phyloP scores from a whole-genome alignment of 495 filamentous ascomycete genomes.

The Penicillium simplicissimum region DNA sequence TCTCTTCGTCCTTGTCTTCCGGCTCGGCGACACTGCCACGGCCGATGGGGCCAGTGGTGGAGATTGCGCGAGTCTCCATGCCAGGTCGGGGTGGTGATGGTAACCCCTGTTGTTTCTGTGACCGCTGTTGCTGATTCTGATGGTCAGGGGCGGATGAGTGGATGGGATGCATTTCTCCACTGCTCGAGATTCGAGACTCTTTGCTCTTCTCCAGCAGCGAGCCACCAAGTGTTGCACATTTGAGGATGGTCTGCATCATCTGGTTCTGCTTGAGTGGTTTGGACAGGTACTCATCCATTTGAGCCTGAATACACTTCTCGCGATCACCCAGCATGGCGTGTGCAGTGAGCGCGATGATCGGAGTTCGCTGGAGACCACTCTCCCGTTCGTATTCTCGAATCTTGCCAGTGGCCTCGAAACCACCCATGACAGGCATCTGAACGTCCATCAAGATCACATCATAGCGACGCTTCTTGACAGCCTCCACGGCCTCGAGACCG shows the following conservation, averaged over 20 bases:
- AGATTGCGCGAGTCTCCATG: conserved; percentile 59
- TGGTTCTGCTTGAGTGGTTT: conserved; percentile 98
- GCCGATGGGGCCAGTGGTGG: conserved; percentile 58
- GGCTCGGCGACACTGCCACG: conserved; percentile 58
- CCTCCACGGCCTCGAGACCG: conserved; percentile 87
- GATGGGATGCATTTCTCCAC: conserved; percentile 51
- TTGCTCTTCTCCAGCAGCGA: conserved; percentile 76
- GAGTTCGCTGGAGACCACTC: conserved; percentile 72
- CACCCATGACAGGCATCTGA: conserved; percentile 99
- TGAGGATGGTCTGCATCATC: conserved; percentile 97
- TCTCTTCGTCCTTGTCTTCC: conserved; percentile 63
- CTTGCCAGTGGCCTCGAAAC: conserved; percentile 95
- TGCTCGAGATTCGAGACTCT: conserved; percentile 57
- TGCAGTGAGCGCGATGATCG: conserved; percentile 95
- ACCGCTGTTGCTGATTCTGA: conserved; percentile 25
- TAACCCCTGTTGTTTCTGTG: conserved; percentile 24
- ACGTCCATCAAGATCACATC: conserved; percentile 99
- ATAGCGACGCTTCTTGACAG: conserved; percentile 84
- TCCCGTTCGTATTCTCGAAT: conserved; percentile 93
- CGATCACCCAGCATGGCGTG: conserved; percentile 99
- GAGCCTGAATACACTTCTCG: conserved; percentile 96
- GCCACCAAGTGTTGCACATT: conserved; percentile 89
- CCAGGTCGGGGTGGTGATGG: conserved; percentile 42
- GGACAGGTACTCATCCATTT: conserved; percentile 99
- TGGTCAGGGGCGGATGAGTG: conserved; percentile 35